Percentiles rank a stretch among this genome's conserved stretches.
phyloP scores from a whole-genome alignment of 768 basidiomycete species.

The Mycena indigotica region DNA sequence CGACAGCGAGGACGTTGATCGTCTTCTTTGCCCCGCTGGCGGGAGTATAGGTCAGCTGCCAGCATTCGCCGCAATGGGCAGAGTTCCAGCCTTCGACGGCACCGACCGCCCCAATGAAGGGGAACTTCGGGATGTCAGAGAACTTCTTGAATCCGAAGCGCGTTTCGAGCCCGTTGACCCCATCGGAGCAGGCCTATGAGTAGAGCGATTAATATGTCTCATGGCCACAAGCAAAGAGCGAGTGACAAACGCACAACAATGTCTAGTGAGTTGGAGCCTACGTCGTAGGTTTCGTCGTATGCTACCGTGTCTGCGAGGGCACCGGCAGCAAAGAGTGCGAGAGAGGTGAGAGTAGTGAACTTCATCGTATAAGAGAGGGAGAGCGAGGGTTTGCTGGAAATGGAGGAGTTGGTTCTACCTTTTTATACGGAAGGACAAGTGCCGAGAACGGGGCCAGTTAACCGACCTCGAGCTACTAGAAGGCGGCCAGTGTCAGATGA shows the following conservation, averaged over 20 bases:
- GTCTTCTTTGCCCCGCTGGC: conserved; percentile 31
- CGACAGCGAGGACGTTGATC: conserved; percentile 55
- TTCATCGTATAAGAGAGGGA: conserved; percentile 31
- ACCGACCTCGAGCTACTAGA: conserved; percentile 6
- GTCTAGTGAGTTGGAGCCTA: conserved; percentile 38
- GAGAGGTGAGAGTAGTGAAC: conserved; percentile 25
- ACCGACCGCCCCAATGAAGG: conserved; percentile 57
- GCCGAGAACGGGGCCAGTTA: conserved; percentile 13
- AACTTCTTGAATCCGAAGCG: conserved; percentile 50
- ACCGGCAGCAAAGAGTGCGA: conserved; percentile 27
- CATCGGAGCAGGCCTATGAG: conserved; percentile 46
- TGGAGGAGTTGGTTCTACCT: not conserved
- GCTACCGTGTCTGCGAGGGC: conserved; percentile 33
- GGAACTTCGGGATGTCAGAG: conserved; percentile 56
- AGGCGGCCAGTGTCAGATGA: conserved; percentile 13
- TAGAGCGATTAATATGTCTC: not conserved
- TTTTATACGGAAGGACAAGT: conserved; percentile 6
- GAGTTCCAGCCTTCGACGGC: conserved; percentile 57
- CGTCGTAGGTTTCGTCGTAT: conserved; percentile 57
- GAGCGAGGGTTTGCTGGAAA: not conserved
- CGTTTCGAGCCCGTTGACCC: conserved; percentile 51
- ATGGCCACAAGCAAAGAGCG: too few species aligned
- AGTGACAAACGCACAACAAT: conserved; percentile 32
- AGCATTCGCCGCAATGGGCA: conserved; percentile 59
- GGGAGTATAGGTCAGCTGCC: conserved; percentile 53